A percentile compares a stretch with the other conserved stretches of the same genome.
Conservation (phyloP, 352 stramenopile species). For the Plasmopara muralis region DNA sequence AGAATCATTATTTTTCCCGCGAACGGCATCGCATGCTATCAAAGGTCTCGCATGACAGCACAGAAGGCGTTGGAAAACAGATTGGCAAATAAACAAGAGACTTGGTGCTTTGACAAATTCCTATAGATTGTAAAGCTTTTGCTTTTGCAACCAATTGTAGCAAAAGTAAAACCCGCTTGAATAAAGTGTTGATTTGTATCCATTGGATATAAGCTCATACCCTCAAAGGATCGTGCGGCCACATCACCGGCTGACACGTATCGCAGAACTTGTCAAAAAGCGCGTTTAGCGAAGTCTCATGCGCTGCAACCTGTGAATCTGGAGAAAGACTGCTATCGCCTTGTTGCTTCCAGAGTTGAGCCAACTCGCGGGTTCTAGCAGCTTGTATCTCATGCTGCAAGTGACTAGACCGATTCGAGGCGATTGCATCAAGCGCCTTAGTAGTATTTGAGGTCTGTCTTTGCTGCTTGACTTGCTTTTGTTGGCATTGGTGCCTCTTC, state of each 20-base stretch:
- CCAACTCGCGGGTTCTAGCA: conserved; percentile 31
- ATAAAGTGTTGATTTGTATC: too few species aligned
- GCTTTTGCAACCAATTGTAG: too few species aligned
- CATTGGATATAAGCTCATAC: too few species aligned
- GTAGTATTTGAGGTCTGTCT: conserved; percentile 1
- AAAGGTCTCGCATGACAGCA: too few species aligned
- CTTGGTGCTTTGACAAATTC: too few species aligned
- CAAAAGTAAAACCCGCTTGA: too few species aligned
- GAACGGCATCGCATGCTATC: conserved; percentile 13
- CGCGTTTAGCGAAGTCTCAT: conserved; percentile 49
- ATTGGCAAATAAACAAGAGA: too few species aligned
- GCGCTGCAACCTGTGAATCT: conserved; percentile 12
- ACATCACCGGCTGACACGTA: conserved; percentile 45
- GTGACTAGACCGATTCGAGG: conserved; percentile 22
- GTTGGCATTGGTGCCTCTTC: conserved; percentile 9
- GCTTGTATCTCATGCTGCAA: conserved; percentile 35
- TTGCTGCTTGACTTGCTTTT: conserved; percentile 18
- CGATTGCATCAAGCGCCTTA: conserved; percentile 5
- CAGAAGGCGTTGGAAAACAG: too few species aligned
- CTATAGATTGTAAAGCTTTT: too few species aligned
- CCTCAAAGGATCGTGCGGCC: conserved; percentile 33
- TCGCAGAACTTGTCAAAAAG: conserved; percentile 68
- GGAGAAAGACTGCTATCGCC: not conserved
- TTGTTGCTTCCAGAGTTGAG: conserved; percentile 26
- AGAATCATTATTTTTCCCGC: conserved; percentile 57